phyloP scores from a whole-genome alignment of 2,329 filamentous ascomycete species.

The Camillea tinctor region DNA sequence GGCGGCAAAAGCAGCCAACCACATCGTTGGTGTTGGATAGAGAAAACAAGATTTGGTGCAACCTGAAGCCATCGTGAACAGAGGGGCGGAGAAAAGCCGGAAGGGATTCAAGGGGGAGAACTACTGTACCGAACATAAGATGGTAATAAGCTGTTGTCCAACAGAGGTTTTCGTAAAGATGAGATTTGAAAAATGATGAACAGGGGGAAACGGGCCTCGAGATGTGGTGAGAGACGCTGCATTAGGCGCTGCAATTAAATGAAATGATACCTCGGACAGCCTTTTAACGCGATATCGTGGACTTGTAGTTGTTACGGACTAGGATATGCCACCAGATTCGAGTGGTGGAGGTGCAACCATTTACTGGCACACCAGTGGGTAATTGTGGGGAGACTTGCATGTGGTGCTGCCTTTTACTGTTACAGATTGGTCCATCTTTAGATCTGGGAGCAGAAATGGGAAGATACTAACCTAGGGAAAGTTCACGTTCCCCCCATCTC shows the following conservation, averaged over 20 bases:
- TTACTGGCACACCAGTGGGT: constrained; percentile 6
- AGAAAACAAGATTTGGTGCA: constrained; percentile 9
- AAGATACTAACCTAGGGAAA: not conserved
- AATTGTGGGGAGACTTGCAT: constrained; percentile 16
- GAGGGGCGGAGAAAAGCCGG: not conserved
- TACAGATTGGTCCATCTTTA: constrained; percentile 1
- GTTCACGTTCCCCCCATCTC: no score
- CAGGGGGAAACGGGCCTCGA: not conserved
- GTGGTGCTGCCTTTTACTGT: constrained; percentile 1
- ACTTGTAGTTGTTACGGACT: constrained; percentile 21
- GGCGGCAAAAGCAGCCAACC: constrained; percentile 21
- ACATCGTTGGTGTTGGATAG: constrained; percentile 1
- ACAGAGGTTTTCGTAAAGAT: constrained; percentile 8
- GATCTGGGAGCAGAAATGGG: not conserved
- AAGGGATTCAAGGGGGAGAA: no score
- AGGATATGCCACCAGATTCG: constrained; percentile 18
- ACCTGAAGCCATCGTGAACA: constrained; percentile 3
- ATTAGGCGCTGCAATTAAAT: constrained; percentile 23
- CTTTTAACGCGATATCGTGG: constrained; percentile 19
- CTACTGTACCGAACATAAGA: not conserved
- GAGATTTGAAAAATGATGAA: constrained; percentile 9
- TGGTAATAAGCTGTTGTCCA: constrained; percentile 1
- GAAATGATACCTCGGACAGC: constrained; percentile 16
- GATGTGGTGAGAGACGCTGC: constrained; percentile 8
- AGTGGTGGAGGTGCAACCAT: constrained; percentile 26